A percentile compares a stretch with the other conserved stretches of the same genome.
phyloP scores from a whole-genome alignment of 768 basidiomycete species.

The Paxillus involutus region DNA sequence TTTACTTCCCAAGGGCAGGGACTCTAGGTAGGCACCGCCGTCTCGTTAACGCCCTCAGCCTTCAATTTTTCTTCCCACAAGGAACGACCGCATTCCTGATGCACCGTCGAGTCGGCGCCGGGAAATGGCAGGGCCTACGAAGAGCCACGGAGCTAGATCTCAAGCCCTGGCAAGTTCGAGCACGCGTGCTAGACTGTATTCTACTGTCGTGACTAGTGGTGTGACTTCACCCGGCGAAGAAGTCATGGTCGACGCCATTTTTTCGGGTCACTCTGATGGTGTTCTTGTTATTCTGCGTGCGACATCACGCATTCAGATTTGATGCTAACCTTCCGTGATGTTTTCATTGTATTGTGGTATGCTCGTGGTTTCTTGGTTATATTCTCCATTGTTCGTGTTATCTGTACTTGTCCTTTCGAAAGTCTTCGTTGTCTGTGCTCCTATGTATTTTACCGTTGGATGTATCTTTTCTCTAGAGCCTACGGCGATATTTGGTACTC shows the following conservation, averaged over 20 bases:
- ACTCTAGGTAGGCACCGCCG: constrained; percentile 44
- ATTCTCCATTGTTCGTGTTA: too few relatives aligned
- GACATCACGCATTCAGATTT: constrained; percentile 24
- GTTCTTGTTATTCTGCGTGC: constrained; percentile 75
- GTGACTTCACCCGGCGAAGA: constrained; percentile 24
- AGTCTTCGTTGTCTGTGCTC: constrained; percentile 7
- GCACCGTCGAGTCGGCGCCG: constrained; percentile 30
- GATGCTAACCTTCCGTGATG: background rate
- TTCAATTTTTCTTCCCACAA: constrained; percentile 8
- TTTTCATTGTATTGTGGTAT: too few relatives aligned
- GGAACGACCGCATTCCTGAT: constrained; percentile 29
- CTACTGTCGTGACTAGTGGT: background rate
- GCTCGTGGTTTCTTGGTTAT: too few relatives aligned
- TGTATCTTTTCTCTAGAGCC: constrained; percentile 3
- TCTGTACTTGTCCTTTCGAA: background rate
- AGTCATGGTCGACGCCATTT: constrained; percentile 74
- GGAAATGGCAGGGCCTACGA: constrained; percentile 18
- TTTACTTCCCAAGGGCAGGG: constrained; percentile 56
- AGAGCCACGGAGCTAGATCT: constrained; percentile 14
- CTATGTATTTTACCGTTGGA: background rate
- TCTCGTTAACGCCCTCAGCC: background rate
- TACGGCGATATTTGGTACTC: background rate
- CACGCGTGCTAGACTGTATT: constrained; percentile 10
- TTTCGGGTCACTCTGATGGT: constrained; percentile 84
- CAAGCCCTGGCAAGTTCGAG: background rate